phyloP scores from a whole-genome alignment of 345 rosid species.

The Microcos paniculata region DNA sequence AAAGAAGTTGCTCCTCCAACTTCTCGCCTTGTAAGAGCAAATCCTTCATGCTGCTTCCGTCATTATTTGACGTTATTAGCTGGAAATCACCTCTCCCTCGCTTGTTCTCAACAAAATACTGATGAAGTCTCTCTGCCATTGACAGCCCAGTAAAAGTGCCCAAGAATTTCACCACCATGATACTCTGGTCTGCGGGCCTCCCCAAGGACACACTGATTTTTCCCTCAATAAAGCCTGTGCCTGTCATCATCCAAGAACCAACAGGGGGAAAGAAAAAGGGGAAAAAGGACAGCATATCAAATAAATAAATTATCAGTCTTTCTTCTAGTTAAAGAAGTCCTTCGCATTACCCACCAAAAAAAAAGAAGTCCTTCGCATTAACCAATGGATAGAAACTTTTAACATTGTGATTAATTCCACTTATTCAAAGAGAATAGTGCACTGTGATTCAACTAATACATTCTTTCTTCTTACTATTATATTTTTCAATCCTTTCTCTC shows the following conservation, averaged over 20 bases:
- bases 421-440: not conserved
- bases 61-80: constrained; percentile 24
- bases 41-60: constrained; percentile 14
- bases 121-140: constrained; percentile 49
- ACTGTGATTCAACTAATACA: not conserved
- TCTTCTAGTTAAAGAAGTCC: not conserved
- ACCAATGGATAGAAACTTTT: not conserved
- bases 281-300: not conserved
- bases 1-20: constrained; percentile 36
- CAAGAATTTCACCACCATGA: constrained; percentile 42
- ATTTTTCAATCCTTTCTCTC: not conserved
- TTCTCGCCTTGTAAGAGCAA: constrained; percentile 11
- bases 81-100: constrained; percentile 42
- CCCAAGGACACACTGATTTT: constrained; percentile 37
- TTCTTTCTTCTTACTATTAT: not conserved
- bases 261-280: not conserved
- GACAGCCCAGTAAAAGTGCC: constrained; percentile 48
- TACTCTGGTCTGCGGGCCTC: constrained; percentile 50
- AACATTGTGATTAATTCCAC: not conserved
- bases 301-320: not conserved
- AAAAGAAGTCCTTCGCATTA: not conserved
- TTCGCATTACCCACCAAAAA: not conserved
- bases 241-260: constrained; percentile 28
- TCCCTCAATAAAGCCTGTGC: constrained; percentile 36
- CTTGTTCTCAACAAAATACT: constrained; percentile 29